These are phyloP conservation scores for Iris pallida DNA, from an alignment of 116 monocot species.

Conservation along the genomic window DNA sequence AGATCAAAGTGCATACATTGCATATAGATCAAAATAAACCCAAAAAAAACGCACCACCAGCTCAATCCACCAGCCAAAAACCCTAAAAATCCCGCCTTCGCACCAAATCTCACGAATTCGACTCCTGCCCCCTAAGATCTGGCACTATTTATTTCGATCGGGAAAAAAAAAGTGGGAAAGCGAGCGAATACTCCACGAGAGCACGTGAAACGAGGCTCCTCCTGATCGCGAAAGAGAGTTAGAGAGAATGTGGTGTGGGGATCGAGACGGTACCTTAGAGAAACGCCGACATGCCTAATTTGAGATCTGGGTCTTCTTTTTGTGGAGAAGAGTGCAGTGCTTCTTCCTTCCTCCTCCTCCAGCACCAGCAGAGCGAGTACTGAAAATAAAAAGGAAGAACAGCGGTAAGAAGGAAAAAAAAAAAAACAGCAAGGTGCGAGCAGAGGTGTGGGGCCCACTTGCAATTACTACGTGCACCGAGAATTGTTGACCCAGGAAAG, in stretches of 20 bases:
- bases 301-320: constrained; percentile 6
- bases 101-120: not conserved
- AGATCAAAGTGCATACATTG: not conserved
- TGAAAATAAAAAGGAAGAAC: not conserved
- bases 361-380: not conserved
- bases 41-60: not conserved
- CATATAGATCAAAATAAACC: constrained; percentile 1
- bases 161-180: not conserved
- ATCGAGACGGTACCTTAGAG: constrained; percentile 1
- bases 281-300: not conserved
- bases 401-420: not conserved
- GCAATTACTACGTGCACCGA: no score
- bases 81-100: not conserved
- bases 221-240: not conserved
- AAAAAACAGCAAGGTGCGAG: not conserved
- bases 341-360: not conserved
- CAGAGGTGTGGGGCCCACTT: not conserved
- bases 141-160: not conserved
- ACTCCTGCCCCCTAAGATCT: constrained; percentile 2
- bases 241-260: not conserved
- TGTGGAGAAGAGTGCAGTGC: no score
- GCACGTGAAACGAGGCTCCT: not conserved
- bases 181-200: not conserved
- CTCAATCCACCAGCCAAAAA: not conserved
- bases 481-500: no score